phyloP scores from a whole-genome alignment of 805 yeast genomes.

The Hanseniaspora mollemarum region DNA sequence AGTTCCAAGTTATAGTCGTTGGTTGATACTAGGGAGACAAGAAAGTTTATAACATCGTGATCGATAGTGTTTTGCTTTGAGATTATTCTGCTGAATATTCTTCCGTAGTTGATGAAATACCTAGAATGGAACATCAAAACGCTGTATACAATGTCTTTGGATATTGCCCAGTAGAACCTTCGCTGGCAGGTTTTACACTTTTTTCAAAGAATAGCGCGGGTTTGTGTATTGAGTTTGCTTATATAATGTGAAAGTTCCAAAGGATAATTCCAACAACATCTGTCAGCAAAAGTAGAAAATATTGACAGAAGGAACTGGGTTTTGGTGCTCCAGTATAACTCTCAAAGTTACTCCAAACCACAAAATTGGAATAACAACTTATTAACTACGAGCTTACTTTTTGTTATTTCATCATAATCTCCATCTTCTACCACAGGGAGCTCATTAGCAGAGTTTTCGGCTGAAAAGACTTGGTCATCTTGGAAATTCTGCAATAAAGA shows the following conservation, averaged over 20 bases:
- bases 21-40: slow-evolving; percentile 17
- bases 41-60: slow-evolving; percentile 25
- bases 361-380: background rate
- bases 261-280: too few species aligned
- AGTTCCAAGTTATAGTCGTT: slow-evolving; percentile 28
- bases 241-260: too few species aligned
- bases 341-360: too few species aligned
- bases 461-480: background rate
- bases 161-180: too few species aligned
- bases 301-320: too few species aligned
- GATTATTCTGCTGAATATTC: slow-evolving; percentile 21
- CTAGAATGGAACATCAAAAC: slow-evolving; percentile 15
- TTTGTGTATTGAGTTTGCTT: too few species aligned
- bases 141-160: too few species aligned
- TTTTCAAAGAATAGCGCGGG: too few species aligned
- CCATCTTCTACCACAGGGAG: background rate
- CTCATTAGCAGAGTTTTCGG: background rate
- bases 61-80: slow-evolving; percentile 19
- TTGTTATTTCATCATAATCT: background rate
- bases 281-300: too few species aligned
- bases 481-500: background rate
- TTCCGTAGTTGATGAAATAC: slow-evolving; percentile 21
- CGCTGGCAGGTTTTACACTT: too few species aligned
- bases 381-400: background rate
- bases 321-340: too few species aligned